These are phyloP conservation scores for Chlorella sp. DNA, from an alignment of 139 green algal genomes.

Conservation along the genomic window DNA sequence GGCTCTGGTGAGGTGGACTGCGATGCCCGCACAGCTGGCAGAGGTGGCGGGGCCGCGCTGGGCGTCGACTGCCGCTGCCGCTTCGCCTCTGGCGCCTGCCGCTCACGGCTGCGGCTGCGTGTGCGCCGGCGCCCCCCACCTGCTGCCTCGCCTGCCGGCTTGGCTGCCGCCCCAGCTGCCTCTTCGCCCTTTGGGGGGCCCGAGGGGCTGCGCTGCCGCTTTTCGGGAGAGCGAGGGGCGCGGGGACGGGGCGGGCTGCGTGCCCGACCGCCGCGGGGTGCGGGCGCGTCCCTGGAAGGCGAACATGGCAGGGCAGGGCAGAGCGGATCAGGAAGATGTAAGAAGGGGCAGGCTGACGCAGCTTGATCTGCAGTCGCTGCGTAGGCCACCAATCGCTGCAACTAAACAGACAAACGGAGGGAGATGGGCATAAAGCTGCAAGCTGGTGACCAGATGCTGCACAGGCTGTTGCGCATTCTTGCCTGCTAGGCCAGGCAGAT, in stretches of 20 bases:
- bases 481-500: too few species aligned
- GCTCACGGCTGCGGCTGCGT: slow-evolving; percentile 10
- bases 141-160: background rate
- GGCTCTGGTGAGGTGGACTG: background rate
- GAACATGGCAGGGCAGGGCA: too few species aligned
- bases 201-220: background rate
- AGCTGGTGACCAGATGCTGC: too few species aligned
- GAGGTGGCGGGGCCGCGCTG: background rate
- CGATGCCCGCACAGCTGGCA: background rate
- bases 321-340: too few species aligned
- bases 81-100: background rate
- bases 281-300: background rate
- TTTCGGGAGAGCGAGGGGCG: background rate
- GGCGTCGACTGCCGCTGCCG: background rate
- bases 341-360: too few species aligned
- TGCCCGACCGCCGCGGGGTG: too few species aligned
- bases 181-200: too few species aligned
- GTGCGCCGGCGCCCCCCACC: background rate
- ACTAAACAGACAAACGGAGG: too few species aligned
- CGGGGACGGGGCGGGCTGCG: background rate
- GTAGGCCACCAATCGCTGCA: too few species aligned
- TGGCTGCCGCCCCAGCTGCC: background rate
- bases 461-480: too few species aligned
- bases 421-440: too few species aligned
- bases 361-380: too few species aligned